Base-by-base conservation (phyloP, 139 green algal species). In the Chlorella sp. region DNA sequence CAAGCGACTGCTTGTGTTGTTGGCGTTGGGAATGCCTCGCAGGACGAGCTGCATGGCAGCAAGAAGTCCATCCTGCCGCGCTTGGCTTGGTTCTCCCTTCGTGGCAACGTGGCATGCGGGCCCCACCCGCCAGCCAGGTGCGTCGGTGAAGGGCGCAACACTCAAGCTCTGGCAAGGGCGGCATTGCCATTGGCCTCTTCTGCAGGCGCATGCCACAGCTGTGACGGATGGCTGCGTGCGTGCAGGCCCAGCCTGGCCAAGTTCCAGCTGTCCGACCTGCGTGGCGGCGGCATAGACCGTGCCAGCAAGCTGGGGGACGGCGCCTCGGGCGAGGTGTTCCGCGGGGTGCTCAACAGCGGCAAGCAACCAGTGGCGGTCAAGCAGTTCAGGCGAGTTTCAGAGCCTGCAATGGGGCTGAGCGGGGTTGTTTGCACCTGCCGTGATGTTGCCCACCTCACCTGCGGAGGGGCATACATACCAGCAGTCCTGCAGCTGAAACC, bases 51-150 rank as follows among this genome's bases (percentile, higher is more conserved):
- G n/a, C n/a, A n/a, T n/a, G n/a, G n/a, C n/a, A n/a, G n/a, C n/a
- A n/a, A n/a, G n/a, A n/a, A n/a, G 51, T 27, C 23, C 61, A 70
- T 30, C 23, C 35, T 55, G 42, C 42, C 42, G 42, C 42, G 42
- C 42, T 81, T 96, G 35, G 82, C 87, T 0, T 96, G 91, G 91
- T 79, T 94, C 64, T 91, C 81, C 30, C 72, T 96, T 30, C 91
- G 87, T 32, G 78, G 83, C 65, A 96, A 96, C 76, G 87, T 88
- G 2, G 63, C 67, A 2, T 91, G 81, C 34, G 66, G 78, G 10
- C 31, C 70, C 1, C 78, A 80, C 32, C 80, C 79, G 5, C 61
- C 75, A 3, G 75, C 66, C 49, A 72, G 42, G 22, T 49, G 23
- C 27, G 33, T 91, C 60, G 64, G 62, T 1, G 36, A 49, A 2